Conservation (phyloP, 2,329 filamentous ascomycete species). For the Phialophora chinensis region DNA sequence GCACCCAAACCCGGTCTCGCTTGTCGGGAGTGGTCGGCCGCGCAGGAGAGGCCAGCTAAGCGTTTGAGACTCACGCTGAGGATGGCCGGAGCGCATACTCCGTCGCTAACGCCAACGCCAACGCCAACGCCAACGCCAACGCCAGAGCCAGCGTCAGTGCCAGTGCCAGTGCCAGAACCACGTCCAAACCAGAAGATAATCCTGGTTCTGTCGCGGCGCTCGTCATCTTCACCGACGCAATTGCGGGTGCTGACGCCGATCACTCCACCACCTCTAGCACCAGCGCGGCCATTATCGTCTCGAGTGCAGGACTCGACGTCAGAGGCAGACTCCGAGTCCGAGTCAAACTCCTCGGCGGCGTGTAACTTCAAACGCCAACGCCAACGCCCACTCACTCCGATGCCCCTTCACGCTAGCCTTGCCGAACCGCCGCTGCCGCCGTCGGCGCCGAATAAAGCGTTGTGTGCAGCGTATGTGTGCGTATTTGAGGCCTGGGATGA, state of each 20-base stretch:
- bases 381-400: background rate
- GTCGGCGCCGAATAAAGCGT: too few relatives aligned
- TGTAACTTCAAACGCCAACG: background rate
- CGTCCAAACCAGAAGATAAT: too few relatives aligned
- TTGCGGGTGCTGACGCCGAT: too few relatives aligned
- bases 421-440: background rate
- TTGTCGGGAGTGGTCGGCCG: background rate
- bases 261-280: too few relatives aligned
- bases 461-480: background rate
- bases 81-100: too few relatives aligned
- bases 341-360: background rate
- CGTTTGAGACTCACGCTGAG: background rate
- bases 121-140: background rate
- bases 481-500: background rate
- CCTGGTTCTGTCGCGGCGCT: too few relatives aligned
- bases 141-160: background rate
- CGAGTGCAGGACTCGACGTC: too few relatives aligned
- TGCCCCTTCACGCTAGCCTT: background rate
- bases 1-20: too few relatives aligned
- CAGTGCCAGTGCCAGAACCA: too few relatives aligned
- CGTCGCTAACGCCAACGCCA: background rate
- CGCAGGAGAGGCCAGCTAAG: background rate
- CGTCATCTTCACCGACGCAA: too few relatives aligned
- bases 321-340: too few relatives aligned
- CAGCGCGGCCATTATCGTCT: too few relatives aligned